phyloP scores from a whole-genome alignment of 2,329 filamentous ascomycete genomes.

The Clarireedia sp. region DNA sequence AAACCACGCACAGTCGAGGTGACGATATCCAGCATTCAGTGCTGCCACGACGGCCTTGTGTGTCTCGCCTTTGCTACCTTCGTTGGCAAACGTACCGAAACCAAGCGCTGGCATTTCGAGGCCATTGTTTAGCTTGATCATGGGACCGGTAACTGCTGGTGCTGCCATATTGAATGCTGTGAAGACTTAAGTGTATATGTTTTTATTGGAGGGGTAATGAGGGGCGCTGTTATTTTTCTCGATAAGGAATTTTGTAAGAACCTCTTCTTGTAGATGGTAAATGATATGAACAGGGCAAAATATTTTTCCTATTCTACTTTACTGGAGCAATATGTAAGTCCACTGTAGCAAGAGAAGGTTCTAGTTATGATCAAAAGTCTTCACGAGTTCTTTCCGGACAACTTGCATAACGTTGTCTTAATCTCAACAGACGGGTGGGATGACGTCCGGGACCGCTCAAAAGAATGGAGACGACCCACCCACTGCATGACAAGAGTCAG shows the following conservation, averaged over 20 bases:
- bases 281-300: too few relatives aligned
- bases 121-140: constrained; percentile 29
- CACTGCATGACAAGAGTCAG: too few relatives aligned
- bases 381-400: constrained; percentile 14
- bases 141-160: constrained; percentile 17
- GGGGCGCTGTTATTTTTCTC: not conserved
- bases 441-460: constrained; percentile 13
- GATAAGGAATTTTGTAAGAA: too few relatives aligned
- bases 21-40: constrained; percentile 56
- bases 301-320: too few relatives aligned
- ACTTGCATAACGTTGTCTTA: not conserved
- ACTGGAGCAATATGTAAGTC: too few relatives aligned
- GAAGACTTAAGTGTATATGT: not conserved
- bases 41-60: constrained; percentile 46
- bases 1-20: constrained; percentile 67
- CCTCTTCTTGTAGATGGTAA: too few relatives aligned
- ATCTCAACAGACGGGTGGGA: constrained; percentile 13
- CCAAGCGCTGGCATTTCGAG: constrained; percentile 35
- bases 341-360: not conserved
- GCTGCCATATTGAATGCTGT: constrained; percentile 18
- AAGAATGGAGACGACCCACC: too few relatives aligned
- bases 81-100: constrained; percentile 32
- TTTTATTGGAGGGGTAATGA: not conserved
- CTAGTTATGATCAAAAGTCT: constrained; percentile 12
- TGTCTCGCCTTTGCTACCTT: constrained; percentile 32